These are phyloP conservation scores for Termitomyces bulborhizus DNA, from an alignment of 768 basidiomycete species.

Conservation along the genomic window DNA sequence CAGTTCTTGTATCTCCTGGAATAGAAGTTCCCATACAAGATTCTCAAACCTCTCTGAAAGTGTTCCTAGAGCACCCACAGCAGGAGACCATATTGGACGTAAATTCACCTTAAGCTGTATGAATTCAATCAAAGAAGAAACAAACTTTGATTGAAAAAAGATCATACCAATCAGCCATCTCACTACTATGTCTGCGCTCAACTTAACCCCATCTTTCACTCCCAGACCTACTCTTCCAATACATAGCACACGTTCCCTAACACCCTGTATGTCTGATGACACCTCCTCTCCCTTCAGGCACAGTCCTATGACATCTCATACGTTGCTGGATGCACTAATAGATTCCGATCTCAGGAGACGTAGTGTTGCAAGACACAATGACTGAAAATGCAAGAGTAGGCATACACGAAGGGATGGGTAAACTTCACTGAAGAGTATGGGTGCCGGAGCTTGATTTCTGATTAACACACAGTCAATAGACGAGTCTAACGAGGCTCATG, in stretches of 20 bases:
- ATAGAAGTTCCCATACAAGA: slow-evolving; percentile 65
- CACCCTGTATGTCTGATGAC: slow-evolving; percentile 70
- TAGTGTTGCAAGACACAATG: slow-evolving; percentile 58
- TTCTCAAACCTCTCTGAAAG: slow-evolving; percentile 54
- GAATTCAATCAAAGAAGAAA: background rate
- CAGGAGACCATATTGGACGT: slow-evolving; percentile 84
- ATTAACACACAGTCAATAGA: background rate
- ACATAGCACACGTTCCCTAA: slow-evolving; percentile 76
- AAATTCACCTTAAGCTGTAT: slow-evolving; percentile 88
- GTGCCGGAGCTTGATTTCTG: slow-evolving; percentile 22
- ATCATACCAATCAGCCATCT: slow-evolving; percentile 69
- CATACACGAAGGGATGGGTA: slow-evolving; percentile 47
- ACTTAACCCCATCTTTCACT: slow-evolving; percentile 46
- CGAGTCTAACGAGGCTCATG: background rate
- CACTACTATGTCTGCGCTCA: slow-evolving; percentile 56
- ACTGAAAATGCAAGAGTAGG: slow-evolving; percentile 68
- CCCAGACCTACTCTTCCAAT: slow-evolving; percentile 67
- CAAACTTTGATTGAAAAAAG: background rate
- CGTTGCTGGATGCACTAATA: slow-evolving; percentile 35
- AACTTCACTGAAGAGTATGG: slow-evolving; percentile 38
- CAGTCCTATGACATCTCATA: slow-evolving; percentile 51
- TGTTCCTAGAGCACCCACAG: slow-evolving; percentile 59
- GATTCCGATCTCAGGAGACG: slow-evolving; percentile 53
- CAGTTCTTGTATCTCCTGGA: slow-evolving; percentile 25
- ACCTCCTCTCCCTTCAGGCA: slow-evolving; percentile 81